Percentiles rank a stretch among this genome's conserved stretches.
Conservation (phyloP, 306 rosid genomes). For the Quillaja saponaria region DNA sequence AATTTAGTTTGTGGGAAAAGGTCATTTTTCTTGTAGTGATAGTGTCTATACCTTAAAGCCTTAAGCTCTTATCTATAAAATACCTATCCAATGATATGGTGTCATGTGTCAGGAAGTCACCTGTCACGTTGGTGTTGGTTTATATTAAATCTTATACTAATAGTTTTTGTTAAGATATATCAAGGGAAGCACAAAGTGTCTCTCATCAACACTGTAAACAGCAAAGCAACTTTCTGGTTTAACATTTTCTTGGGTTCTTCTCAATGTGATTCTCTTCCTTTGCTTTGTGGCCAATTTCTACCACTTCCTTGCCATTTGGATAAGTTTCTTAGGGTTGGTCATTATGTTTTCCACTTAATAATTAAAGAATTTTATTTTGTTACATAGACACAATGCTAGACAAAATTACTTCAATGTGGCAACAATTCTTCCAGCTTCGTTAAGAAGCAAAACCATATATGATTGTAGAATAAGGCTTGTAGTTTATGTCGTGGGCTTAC, state of each 20-base stretch:
- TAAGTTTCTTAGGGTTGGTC: constrained; percentile 24
- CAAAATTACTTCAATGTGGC: not conserved
- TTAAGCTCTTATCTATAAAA: too few relatives aligned
- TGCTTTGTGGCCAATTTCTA: not conserved
- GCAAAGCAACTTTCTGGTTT: constrained; percentile 2
- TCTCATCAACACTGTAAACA: constrained; percentile 22
- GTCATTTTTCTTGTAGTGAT: too few relatives aligned
- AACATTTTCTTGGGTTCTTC: not conserved
- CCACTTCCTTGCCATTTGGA: constrained; percentile 29
- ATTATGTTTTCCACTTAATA: not conserved
- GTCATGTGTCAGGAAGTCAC: too few relatives aligned
- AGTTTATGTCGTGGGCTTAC: not conserved
- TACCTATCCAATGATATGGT: too few relatives aligned
- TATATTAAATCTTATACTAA: too few relatives aligned
- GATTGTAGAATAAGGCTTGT: not conserved
- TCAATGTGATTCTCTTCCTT: constrained; percentile 1
- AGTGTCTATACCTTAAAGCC: too few relatives aligned
- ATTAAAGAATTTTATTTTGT: not conserved
- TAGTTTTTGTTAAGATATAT: constrained; percentile 16
- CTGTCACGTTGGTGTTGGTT: too few relatives aligned
- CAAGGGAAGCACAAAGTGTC: constrained; percentile 26
- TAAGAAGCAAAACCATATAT: not conserved
- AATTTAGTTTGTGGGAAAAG: too few relatives aligned
- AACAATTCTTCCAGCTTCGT: not conserved
- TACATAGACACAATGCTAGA: not conserved